A percentile compares a stretch with the other conserved stretches of the same genome.
phyloP scores from a whole-genome alignment of 306 rosid species.

The Rosa multiflora region DNA sequence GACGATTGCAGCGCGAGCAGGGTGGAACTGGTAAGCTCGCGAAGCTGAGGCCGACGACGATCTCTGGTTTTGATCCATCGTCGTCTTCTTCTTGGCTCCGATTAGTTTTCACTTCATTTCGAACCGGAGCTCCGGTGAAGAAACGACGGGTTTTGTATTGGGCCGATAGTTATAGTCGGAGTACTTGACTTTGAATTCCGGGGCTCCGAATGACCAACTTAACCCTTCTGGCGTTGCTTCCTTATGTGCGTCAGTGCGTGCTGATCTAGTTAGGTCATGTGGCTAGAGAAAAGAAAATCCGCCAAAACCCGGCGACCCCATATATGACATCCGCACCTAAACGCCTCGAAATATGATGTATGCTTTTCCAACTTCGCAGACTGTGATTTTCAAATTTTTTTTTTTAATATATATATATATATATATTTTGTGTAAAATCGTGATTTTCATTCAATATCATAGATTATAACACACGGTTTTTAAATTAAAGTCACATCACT shows the following conservation, averaged over 20 bases:
- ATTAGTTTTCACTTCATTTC: background rate
- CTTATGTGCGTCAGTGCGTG: background rate
- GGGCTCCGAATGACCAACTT: background rate
- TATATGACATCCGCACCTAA: too few relatives aligned
- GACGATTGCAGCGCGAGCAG: constrained; percentile 68
- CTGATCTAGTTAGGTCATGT: background rate
- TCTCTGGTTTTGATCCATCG: constrained; percentile 85
- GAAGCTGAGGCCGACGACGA: constrained; percentile 44
- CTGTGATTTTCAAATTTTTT: too few relatives aligned
- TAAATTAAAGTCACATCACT: too few relatives aligned
- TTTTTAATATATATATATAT: too few relatives aligned
- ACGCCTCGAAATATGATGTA: too few relatives aligned
- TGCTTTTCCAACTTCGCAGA: too few relatives aligned
- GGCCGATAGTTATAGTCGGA: background rate
- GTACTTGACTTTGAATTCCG: background rate
- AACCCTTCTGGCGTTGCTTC: background rate
- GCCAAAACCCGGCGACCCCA: background rate
- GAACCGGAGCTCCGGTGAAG: constrained; percentile 12
- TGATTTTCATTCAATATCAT: too few relatives aligned
- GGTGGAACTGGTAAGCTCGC: constrained; percentile 79
- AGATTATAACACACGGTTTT: too few relatives aligned
- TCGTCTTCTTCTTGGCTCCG: background rate
- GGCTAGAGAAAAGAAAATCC: background rate
- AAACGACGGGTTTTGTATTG: background rate
- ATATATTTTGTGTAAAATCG: too few relatives aligned